Conservation (phyloP, 1,284 basidiomycete species). For the Pseudozyma thailandica region DNA sequence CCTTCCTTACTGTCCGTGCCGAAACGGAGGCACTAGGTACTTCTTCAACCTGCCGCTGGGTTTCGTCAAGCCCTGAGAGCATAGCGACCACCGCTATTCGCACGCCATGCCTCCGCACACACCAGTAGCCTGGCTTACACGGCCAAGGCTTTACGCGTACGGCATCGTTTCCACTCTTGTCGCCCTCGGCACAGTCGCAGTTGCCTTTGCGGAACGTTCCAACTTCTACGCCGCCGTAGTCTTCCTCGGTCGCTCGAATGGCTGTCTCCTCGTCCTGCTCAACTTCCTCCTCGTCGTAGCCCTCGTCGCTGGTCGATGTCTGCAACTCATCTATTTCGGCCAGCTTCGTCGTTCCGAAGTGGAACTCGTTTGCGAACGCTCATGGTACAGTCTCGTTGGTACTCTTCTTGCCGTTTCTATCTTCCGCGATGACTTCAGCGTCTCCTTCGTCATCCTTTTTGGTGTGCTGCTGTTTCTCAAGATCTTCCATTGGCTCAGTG, state of each 20-base stretch:
- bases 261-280: constrained; percentile 74
- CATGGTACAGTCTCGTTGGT: constrained; percentile 98
- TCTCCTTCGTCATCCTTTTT: constrained; percentile 91
- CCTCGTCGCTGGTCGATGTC: constrained; percentile 78
- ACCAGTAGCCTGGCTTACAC: constrained; percentile 33
- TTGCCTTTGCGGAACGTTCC: constrained; percentile 83
- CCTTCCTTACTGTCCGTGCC: constrained; percentile 6
- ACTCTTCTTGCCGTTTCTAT: constrained; percentile 94
- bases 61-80: too few relatives aligned
- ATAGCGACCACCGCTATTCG: too few relatives aligned
- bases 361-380: constrained; percentile 92
- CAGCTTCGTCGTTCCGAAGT: constrained; percentile 86
- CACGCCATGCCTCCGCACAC: constrained; percentile 25
- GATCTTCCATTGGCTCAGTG: constrained; percentile 96
- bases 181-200: constrained; percentile 65
- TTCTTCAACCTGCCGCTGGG: too few relatives aligned
- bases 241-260: constrained; percentile 88
- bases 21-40: constrained; percentile 9
- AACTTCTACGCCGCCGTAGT: constrained; percentile 96
- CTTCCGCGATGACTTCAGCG: constrained; percentile 79
- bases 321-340: constrained; percentile 93
- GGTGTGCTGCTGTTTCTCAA: constrained; percentile 91
- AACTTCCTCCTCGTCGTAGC: constrained; percentile 88
- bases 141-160: constrained; percentile 52
- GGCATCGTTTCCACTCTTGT: constrained; percentile 47